Conservation (phyloP, 768 basidiomycete species). For the Peribolospora baueri region DNA sequence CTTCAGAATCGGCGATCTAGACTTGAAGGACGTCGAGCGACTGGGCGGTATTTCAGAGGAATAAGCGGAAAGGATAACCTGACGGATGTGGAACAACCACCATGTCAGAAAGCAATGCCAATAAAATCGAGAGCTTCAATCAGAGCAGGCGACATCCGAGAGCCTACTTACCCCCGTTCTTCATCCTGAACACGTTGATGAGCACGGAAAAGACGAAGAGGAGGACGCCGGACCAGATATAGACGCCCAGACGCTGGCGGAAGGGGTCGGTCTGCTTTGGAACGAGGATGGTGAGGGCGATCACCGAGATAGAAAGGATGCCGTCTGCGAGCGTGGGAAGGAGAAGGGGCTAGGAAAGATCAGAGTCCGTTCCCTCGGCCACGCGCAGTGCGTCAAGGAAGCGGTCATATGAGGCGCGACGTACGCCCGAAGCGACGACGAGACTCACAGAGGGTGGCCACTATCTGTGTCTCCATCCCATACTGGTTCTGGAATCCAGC, state of each 20-base stretch:
- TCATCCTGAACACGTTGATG: slow-evolving; percentile 63
- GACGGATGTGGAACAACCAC: no score
- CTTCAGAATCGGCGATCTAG: no score
- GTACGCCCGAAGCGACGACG: background rate
- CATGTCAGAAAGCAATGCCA: no score
- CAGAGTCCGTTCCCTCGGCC: background rate
- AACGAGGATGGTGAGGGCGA: slow-evolving; percentile 41
- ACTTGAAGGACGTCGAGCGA: no score
- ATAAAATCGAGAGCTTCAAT: no score
- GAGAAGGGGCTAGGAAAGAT: background rate
- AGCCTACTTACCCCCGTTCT: slow-evolving; percentile 28
- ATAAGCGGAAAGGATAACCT: no score
- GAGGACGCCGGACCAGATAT: slow-evolving; percentile 62
- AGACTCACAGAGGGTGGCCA: slow-evolving; percentile 58
- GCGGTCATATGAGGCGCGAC: background rate
- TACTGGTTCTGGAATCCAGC: slow-evolving; percentile 69
- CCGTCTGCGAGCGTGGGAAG: slow-evolving; percentile 35
- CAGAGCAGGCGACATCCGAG: no score
- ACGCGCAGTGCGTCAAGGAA: background rate
- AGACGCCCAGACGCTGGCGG: slow-evolving; percentile 63
- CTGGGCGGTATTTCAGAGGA: no score
- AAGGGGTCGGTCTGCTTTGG: slow-evolving; percentile 43
- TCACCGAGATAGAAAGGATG: slow-evolving; percentile 48
- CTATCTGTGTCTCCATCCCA: slow-evolving; percentile 76
- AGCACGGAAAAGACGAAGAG: slow-evolving; percentile 68